Base-by-base conservation (phyloP, 768 basidiomycete species). In the Pisolithus marmoratus region DNA sequence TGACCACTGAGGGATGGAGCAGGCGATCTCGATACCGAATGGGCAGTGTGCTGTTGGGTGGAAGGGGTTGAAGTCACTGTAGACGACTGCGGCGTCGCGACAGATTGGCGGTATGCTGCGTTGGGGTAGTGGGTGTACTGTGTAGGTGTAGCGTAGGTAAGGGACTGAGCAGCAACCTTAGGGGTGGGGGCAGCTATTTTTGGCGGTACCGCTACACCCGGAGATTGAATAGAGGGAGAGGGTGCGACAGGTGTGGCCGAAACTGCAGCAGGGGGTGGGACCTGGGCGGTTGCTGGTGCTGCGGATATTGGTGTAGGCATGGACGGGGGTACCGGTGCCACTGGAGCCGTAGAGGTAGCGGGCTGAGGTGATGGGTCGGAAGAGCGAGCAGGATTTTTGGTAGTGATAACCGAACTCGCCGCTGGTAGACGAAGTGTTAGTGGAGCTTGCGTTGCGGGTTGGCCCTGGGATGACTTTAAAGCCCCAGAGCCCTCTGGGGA, bases 111-210 rank as follows among this genome's bases (percentile, higher is more conserved):
- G 57, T 83, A 82, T 8, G 76, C 70, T 38, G 79, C 74, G 44
- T 80, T 78, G 19, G 82, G 77, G 61, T 84, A 82, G 54, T 82
- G 79, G 2, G 74, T 72, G 48, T 73, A 70, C 26, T 61, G 65
- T 42, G 68, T 64, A 22, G 69, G 52, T 38, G 70, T 66, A 46
- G 68, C 52, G 58, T 68, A 65, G 20, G 70, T 66, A 19, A 67
- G 65, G 19, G 70, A 62, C 48, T 66, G 68, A 22, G 59, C 48
- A 24, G 60, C 40, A 17, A 68, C 61, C 49, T 76, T 72, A 37
- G 74, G 65, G 1, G 70, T 60, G 22, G 70, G 50, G 9, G 51
- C 46, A 40, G 56, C 58, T 1, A 11, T 38, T 45, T 61, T 67
- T n/a, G 60, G 54, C 8, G 51, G 27, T 20, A 43, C 40, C 50